A percentile compares a stretch with the other conserved stretches of the same genome.
Evolutionary conservation across 73 alveolate genomes (phyloP).

Genomic region (Uronychia binucleata): DNA sequence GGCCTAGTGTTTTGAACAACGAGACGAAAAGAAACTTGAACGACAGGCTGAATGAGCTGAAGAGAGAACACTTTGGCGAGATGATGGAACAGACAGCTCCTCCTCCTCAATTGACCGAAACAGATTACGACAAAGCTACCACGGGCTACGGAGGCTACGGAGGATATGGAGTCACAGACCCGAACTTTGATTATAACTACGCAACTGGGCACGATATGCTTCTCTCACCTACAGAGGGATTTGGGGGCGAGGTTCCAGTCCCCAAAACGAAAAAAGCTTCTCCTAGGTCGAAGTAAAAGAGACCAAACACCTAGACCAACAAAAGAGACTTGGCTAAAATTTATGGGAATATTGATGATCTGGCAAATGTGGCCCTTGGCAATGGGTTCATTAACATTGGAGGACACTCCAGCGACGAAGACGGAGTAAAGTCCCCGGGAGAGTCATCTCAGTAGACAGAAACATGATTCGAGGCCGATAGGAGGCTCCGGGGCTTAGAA

Average conservation of each 20-base stretch:
- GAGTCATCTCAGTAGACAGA: conserved; percentile 20
- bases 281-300: neutral
- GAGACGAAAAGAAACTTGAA: neutral
- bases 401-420: conserved; percentile 19
- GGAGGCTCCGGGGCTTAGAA: conserved; percentile 44
- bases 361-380: conserved; percentile 20
- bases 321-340: conserved; percentile 31
- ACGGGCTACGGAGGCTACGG: too few relatives aligned
- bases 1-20: neutral
- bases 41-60: conserved; percentile 6
- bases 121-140: too few relatives aligned
- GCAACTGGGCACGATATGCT: neutral
- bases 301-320: conserved; percentile 12
- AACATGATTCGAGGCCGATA: conserved; percentile 27
- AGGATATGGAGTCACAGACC: neutral
- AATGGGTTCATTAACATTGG: neutral
- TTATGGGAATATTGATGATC: conserved; percentile 49
- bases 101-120: neutral
- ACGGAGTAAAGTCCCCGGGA: conserved; percentile 28
- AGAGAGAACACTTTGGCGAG: neutral
- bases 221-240: neutral
- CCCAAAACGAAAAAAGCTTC: conserved; percentile 5
- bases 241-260: neutral
- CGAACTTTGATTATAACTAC: neutral
- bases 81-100: neutral